phyloP scores from a whole-genome alignment of 495 filamentous ascomycete genomes.

The Rhypophila decipiens region DNA sequence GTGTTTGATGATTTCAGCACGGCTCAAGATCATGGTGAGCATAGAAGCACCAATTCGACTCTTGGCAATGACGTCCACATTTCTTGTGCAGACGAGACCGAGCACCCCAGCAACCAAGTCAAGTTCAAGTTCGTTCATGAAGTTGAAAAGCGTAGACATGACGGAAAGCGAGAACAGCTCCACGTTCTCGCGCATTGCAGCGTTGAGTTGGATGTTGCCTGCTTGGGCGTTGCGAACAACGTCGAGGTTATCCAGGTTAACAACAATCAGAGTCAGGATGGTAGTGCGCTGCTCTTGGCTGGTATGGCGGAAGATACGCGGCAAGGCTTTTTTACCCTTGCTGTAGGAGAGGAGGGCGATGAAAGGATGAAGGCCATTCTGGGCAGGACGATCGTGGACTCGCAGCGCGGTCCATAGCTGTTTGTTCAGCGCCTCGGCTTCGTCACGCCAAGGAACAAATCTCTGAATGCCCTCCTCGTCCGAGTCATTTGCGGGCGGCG shows the following conservation, averaged over 20 bases:
- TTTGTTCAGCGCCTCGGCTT: conserved; percentile 64
- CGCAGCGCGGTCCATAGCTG: conserved; percentile 79
- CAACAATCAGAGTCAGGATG: conserved; percentile 87
- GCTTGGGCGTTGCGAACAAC: conserved; percentile 76
- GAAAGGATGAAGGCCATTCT: conserved; percentile 78
- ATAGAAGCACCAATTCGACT: conserved; percentile 82
- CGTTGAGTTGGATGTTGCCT: conserved; percentile 61
- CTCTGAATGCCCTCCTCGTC: conserved; percentile 57
- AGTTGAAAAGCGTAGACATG: conserved; percentile 81
- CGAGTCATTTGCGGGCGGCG: conserved; percentile 51
- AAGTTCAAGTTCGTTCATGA: conserved; percentile 84
- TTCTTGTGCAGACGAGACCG: conserved; percentile 74
- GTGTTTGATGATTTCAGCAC: conserved; percentile 89
- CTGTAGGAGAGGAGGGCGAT: conserved; percentile 90
- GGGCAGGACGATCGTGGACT: conserved; percentile 82
- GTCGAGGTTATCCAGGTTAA: conserved; percentile 88
- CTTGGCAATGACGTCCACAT: conserved; percentile 68
- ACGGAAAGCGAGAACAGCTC: conserved; percentile 83
- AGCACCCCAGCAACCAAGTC: conserved; percentile 85
- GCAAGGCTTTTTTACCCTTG: conserved; percentile 95
- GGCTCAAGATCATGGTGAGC: conserved; percentile 89
- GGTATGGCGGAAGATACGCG: conserved; percentile 89
- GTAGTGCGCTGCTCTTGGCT: conserved; percentile 87
- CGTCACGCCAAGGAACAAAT: conserved; percentile 66
- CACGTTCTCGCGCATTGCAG: conserved; percentile 76